Evolutionary conservation across 257 asterid species (phyloP), one percentile per base, ranked within the genome.

Genomic region (Linaria vulgaris): DNA sequence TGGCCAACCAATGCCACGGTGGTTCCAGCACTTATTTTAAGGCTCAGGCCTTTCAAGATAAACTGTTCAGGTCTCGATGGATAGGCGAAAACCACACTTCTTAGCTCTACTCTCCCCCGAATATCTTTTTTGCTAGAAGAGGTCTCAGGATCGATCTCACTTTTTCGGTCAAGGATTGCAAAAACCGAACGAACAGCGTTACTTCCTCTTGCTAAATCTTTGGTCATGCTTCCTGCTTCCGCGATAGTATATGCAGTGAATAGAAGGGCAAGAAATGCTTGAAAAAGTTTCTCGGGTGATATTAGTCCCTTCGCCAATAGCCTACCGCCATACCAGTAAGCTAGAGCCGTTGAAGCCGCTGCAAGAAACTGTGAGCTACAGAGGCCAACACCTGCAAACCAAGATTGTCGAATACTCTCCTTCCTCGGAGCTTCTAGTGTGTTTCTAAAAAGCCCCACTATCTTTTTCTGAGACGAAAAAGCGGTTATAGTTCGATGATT

Each of bases 141-240:
- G 68, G 39, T 24, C 46, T 81, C 82, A 1, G 95, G 86, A 38
- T 83, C 85, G 12, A 88, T 88, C 83, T 85, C 86, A 23, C 76
- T 85, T 39, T 46, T 66, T 50, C 91, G 67, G 13, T 88, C 88
- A 0, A 88, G 80, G 62, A 82, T 82, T 15, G 96, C 79, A 31
- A 88, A 83, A n/a, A 88, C 90, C 27, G 96, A 83, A 45, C 91
- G 71, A 1, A 88, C 90, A 3, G 88, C 96, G 20, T 67, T 79
- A 74, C 81, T 88, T 70, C 96, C 96, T 61, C 96, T 70, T 0
- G 96, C 80, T 63, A 88, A 71, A 65, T 88, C 96, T 39, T 83
- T 85, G n/a, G 96, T 88, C 96, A 88, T 83, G 73, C 95, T 88
- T 60, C 96, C 96, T 7, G 95, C 96, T 47, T 88, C 96, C 31